Evolutionary conservation across 2,329 filamentous ascomycete species (phyloP), one percentile per base, ranked within the genome.

Genomic region (Penicillium digitatum): DNA sequence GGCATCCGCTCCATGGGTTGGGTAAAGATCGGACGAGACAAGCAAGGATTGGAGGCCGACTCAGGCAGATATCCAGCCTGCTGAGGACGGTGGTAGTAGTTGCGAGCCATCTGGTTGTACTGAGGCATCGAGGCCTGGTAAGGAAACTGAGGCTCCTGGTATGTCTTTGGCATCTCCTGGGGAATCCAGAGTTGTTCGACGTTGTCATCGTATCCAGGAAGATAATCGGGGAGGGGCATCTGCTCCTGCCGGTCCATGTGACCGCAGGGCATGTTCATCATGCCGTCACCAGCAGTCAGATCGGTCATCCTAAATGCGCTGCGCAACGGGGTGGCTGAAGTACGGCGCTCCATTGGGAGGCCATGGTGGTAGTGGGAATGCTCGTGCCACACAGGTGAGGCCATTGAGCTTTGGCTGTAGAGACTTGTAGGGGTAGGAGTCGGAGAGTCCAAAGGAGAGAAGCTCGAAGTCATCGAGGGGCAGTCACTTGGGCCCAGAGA

Each of bases 381-480:
- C 24, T 74, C 72, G 51, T 68, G 72, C 71, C 71, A 74, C 4
- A 65, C 59, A 0, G 72, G 72, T 0, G 72, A 74, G 31, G 70
- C 67, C 55, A 74, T 47, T 8, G 72, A 72, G 18, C 65, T 62
- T 50, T 74, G 71, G 56, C 72, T 73, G 55, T 74, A 74, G 24
- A 74, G 59, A 51, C 69, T 74, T 26, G 71, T 73, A 3, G 72
- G 71, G 2, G 72, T 74, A 2, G 70, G 71, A 18, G 70, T 74
- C 0, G 72, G 72, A 29, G 72, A 74, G 42, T 74, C 72, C 62
- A 74, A 64, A 51, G 71, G 70, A 18, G 72, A 74, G 57, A 73
- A 74, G 54, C 70, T 72, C 14, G 71, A 72, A 40, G 65, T 67
- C 70, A 73, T 74, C 18, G 71, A 74, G 6, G 72, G 72, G 55